Percentiles rank a stretch among this genome's conserved stretches.
phyloP scores from a whole-genome alignment of 2,329 filamentous ascomycete species.

The Colletotrichum tropicale region DNA sequence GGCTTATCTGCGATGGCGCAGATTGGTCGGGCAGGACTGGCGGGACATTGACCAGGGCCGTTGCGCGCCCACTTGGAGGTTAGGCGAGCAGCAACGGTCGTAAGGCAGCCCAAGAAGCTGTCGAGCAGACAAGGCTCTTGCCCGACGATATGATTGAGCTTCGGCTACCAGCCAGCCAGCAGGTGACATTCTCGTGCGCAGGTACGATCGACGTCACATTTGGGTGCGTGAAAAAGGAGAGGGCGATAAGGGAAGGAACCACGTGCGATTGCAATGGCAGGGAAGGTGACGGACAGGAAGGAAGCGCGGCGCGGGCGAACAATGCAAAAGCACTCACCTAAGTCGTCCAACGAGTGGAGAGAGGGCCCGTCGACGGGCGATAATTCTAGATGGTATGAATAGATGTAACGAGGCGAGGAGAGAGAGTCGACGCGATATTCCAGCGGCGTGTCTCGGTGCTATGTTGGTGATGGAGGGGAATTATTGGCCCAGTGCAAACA shows the following conservation, averaged over 20 bases:
- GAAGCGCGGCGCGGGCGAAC: neutral
- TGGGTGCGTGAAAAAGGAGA: neutral
- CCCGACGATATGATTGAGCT: neutral
- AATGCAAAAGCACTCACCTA: conserved; percentile 4
- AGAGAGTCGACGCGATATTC: neutral
- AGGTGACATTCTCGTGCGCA: neutral
- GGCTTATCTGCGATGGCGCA: neutral
- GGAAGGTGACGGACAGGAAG: neutral
- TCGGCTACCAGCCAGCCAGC: neutral
- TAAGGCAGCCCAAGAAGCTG: no score
- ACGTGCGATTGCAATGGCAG: neutral
- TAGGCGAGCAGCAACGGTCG: neutral
- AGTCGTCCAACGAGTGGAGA: neutral
- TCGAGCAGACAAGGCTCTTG: neutral
- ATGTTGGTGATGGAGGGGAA: neutral
- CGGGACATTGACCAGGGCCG: neutral
- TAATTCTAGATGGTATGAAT: neutral
- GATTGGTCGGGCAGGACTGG: neutral
- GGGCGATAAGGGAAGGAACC: neutral
- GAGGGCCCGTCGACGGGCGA: neutral
- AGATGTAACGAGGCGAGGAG: neutral
- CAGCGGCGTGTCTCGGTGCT: neutral
- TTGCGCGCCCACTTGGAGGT: neutral
- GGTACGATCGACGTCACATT: conserved; percentile 6
- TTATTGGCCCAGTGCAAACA: neutral